Conservation (phyloP, 495 filamentous ascomycete species). For the Lentithecium fluviatile region DNA sequence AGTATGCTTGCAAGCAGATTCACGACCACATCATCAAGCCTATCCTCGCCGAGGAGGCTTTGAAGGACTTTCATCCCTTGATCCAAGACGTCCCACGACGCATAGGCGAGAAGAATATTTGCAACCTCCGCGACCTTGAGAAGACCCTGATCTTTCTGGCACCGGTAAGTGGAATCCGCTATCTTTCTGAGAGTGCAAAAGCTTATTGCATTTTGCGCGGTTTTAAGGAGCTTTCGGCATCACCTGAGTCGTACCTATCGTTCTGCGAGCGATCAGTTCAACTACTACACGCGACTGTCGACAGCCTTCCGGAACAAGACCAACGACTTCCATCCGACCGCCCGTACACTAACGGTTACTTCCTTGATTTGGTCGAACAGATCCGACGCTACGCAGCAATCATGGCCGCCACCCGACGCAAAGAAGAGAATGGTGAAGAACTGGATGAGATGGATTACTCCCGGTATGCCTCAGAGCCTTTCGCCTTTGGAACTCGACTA, state of each 20-base stretch:
- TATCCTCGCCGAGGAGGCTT: conserved; percentile 52
- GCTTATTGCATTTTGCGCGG: conserved; percentile 62
- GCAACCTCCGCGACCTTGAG: conserved; percentile 83
- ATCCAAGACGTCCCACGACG: conserved; percentile 71
- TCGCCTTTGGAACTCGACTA: not conserved
- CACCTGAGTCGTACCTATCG: conserved; percentile 66
- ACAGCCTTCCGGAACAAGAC: conserved; percentile 75
- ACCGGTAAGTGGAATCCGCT: conserved; percentile 68
- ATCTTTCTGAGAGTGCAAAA: conserved; percentile 53
- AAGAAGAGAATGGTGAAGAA: conserved; percentile 40
- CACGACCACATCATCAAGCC: conserved; percentile 58
- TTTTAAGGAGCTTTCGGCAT: conserved; percentile 72
- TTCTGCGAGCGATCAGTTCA: conserved; percentile 87
- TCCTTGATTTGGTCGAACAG: conserved; percentile 89
- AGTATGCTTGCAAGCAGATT: conserved; percentile 55
- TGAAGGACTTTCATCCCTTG: conserved; percentile 77
- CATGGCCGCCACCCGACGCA: conserved; percentile 54
- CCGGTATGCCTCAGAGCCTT: conserved; percentile 38
- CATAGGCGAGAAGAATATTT: conserved; percentile 76
- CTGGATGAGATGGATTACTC: conserved; percentile 46
- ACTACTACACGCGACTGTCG: conserved; percentile 79
- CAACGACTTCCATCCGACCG: conserved; percentile 75
- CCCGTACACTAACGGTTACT: conserved; percentile 89
- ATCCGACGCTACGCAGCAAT: conserved; percentile 48
- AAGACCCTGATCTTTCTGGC: conserved; percentile 84